Percentiles rank a stretch among this genome's conserved stretches.
Evolutionary conservation across 495 filamentous ascomycete genomes (phyloP).

Genomic region (Aspergillus egyptiacus): DNA sequence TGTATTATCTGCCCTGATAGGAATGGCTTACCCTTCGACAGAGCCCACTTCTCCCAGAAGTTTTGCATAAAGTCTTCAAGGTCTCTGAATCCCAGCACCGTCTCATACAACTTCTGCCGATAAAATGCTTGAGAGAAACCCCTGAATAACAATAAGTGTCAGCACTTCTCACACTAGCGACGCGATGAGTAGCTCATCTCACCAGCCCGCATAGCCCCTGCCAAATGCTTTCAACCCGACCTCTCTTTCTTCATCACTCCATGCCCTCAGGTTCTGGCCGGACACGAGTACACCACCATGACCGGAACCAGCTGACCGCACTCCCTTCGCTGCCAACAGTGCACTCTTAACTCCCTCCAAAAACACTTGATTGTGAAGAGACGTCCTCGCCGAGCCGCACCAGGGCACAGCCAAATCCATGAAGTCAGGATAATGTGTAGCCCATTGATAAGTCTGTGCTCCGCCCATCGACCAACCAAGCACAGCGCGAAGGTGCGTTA

Average conservation of each 20-base stretch:
- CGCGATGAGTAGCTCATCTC: constrained; percentile 9
- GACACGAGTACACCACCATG: constrained; percentile 31
- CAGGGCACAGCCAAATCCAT: constrained; percentile 62
- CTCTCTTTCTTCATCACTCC: constrained; percentile 51
- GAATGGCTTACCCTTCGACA: constrained; percentile 48
- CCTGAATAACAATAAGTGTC: constrained; percentile 21
- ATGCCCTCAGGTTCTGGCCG: constrained; percentile 37
- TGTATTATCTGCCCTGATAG: not conserved
- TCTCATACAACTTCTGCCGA: constrained; percentile 58
- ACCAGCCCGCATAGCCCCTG: constrained; percentile 69
- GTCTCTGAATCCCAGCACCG: constrained; percentile 50
- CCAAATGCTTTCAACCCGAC: constrained; percentile 64
- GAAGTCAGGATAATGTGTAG: constrained; percentile 64
- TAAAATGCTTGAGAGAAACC: constrained; percentile 71
- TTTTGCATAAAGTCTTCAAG: constrained; percentile 64
- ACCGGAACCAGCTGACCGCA: constrained; percentile 44
- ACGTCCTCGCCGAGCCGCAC: constrained; percentile 61
- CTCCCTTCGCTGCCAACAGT: constrained; percentile 55
- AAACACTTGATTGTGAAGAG: constrained; percentile 67
- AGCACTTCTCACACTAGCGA: not conserved
- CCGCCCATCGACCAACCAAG: constrained; percentile 69
- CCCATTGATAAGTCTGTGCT: constrained; percentile 65
- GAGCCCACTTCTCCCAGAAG: constrained; percentile 70
- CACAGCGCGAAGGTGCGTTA: constrained; percentile 57
- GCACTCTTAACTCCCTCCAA: constrained; percentile 65